These are phyloP conservation scores for Beverwykella pulmonaria DNA, from an alignment of 495 filamentous ascomycete genomes.

Conservation along the genomic window DNA sequence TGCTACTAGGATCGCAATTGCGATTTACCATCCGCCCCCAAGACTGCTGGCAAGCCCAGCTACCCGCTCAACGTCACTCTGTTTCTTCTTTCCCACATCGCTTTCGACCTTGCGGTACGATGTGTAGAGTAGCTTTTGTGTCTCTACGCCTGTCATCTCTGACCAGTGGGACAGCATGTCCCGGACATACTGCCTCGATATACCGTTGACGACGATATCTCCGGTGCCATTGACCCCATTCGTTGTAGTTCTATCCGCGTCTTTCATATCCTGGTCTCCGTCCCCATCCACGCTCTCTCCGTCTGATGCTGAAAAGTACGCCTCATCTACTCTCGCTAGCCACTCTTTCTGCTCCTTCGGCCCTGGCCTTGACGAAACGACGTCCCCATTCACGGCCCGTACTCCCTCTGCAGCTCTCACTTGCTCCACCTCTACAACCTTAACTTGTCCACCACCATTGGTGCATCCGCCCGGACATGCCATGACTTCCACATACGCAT, in stretches of 20 bases:
- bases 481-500: slow-evolving; percentile 96
- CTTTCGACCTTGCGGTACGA: slow-evolving; percentile 90
- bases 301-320: slow-evolving; percentile 77
- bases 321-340: slow-evolving; percentile 86
- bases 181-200: slow-evolving; percentile 51
- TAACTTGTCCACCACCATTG: slow-evolving; percentile 94
- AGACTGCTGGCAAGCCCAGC: slow-evolving; percentile 89
- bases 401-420: slow-evolving; percentile 38
- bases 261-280: slow-evolving; percentile 25
- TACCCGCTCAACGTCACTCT: slow-evolving; percentile 74
- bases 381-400: slow-evolving; percentile 41
- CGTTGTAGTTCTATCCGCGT: slow-evolving; percentile 20
- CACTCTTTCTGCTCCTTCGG: slow-evolving; percentile 80
- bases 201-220: slow-evolving; percentile 59
- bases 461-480: slow-evolving; percentile 97
- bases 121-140: slow-evolving; percentile 77
- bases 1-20: not conserved
- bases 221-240: slow-evolving; percentile 11
- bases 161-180: slow-evolving; percentile 74
- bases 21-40: slow-evolving; percentile 81
- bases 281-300: slow-evolving; percentile 43
- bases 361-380: slow-evolving; percentile 56
- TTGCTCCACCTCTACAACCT: slow-evolving; percentile 69
- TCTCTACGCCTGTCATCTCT: slow-evolving; percentile 63
- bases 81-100: slow-evolving; percentile 80